A percentile compares a stretch with the other conserved stretches of the same genome.
These are phyloP conservation scores for Thelonectria olida DNA, from an alignment of 2,329 filamentous ascomycete genomes.

Conservation along the genomic window DNA sequence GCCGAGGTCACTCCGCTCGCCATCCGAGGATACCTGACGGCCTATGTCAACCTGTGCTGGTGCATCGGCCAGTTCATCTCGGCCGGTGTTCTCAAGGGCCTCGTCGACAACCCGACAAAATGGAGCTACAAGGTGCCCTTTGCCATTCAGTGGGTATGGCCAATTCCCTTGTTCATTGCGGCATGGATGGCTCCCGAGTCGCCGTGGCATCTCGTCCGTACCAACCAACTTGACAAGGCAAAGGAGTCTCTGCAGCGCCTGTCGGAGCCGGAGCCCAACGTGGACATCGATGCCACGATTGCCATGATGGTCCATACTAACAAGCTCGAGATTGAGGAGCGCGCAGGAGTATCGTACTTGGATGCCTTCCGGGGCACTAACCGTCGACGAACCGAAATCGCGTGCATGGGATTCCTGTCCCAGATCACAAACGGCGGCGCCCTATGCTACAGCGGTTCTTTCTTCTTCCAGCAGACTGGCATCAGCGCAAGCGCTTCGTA, in stretches of 20 bases:
- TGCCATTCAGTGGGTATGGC: conserved; percentile 53
- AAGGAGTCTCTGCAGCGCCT: conserved; percentile 45
- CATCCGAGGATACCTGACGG: conserved; percentile 53
- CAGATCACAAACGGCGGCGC: conserved; percentile 54
- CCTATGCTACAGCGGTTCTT: conserved; percentile 53
- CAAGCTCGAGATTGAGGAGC: conserved; percentile 54
- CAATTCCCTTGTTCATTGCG: conserved; percentile 44
- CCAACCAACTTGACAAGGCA: conserved; percentile 43
- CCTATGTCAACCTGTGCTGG: conserved; percentile 57
- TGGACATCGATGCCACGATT: conserved; percentile 49
- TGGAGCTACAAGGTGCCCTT: conserved; percentile 54
- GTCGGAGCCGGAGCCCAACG: conserved; percentile 42
- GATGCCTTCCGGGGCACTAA: conserved; percentile 61
- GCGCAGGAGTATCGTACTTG: conserved; percentile 49
- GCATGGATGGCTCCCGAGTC: conserved; percentile 48
- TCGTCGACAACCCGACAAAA: conserved; percentile 44
- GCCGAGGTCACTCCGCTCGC: conserved; percentile 54
- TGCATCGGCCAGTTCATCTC: conserved; percentile 54
- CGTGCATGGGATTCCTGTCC: conserved; percentile 51
- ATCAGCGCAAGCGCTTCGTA: conserved; percentile 49
- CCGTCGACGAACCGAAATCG: conserved; percentile 56
- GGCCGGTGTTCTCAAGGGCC: conserved; percentile 50
- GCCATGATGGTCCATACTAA: conserved; percentile 56
- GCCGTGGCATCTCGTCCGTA: conserved; percentile 49
- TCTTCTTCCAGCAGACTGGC: conserved; percentile 58